Base-by-base conservation (phyloP, 805 yeast genomes). In the Yarrowia sp. region DNA sequence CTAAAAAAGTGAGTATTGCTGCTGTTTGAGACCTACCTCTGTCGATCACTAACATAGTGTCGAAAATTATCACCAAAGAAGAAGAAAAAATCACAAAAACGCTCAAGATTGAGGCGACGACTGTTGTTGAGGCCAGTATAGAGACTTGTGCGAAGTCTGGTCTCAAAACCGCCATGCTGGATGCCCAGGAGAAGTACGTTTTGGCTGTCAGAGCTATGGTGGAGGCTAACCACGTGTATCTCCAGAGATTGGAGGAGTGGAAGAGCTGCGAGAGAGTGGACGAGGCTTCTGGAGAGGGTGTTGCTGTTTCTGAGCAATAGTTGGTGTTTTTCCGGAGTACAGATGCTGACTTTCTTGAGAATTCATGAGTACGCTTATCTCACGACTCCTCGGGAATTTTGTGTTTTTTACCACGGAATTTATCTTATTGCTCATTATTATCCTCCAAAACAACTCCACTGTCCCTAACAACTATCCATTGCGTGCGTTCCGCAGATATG, bases 401-500 rank as follows among this genome's bases (percentile, higher is more conserved):
- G n/a, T 8, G 8, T 1, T n/a, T 41, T 16, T n/a, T n/a, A n/a
- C n/a, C n/a, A n/a, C n/a, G n/a, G 14, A 24, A 5, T 12, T 1
- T 4, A 4, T 4, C 3, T 0, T 3, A 8, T 14, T 4, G 24
- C 8, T 27, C 27, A 10, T 0, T 1, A 9, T 39, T 22, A 2
- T 7, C 46, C 47, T 14, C 18, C 1, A 8, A 7, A n/a, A 3
- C 19, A 41, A 24, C 32, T 42, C n/a, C n/a, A 3, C 7, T 13
- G 13, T 13, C 18, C 38, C 8, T n/a, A n/a, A 3, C 13, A 18
- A 13, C 19, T 31, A 16, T 9, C 14, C 38, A 8, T 38, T 32
- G 49, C 49, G 49, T 44, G 49, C 16, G 47, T 44, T 44, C 49
- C 49, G 49, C 49, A 18, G n/a, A n/a, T n/a, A n/a, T n/a, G n/a